Conservation (phyloP, 2,329 filamentous ascomycete genomes). For the Clarireedia hainanense region DNA sequence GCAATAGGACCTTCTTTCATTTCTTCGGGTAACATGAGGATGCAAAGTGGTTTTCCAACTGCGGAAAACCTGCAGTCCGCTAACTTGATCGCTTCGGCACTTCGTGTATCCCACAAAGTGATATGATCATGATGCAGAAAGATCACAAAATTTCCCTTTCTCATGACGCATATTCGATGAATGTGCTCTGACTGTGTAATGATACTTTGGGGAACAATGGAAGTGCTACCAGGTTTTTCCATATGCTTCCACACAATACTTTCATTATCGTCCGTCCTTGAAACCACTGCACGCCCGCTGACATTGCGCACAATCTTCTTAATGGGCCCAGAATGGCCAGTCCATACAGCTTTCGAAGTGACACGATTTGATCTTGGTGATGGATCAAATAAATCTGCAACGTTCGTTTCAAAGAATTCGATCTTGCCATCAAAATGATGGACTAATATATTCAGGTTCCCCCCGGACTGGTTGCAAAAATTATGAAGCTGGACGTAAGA, state of each 20-base stretch:
- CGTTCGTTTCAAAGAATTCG: conserved; percentile 69
- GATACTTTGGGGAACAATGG: conserved; percentile 57
- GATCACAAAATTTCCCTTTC: conserved; percentile 72
- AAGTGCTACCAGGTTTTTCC: conserved; percentile 40
- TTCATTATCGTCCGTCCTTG: conserved; percentile 70
- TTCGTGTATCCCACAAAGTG: conserved; percentile 72
- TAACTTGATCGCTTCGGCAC: conserved; percentile 49
- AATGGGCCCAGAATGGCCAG: conserved; percentile 72
- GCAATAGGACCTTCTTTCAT: conserved; percentile 43
- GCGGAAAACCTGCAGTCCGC: conserved; percentile 50
- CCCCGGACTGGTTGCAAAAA: conserved; percentile 59
- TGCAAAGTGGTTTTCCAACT: conserved; percentile 66
- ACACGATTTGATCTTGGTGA: conserved; percentile 52
- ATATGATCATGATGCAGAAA: conserved; percentile 66
- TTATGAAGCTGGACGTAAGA: conserved; percentile 61
- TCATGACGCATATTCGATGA: conserved; percentile 69
- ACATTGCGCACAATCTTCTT: conserved; percentile 83
- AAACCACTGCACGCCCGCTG: conserved; percentile 71
- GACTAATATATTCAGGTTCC: conserved; percentile 63
- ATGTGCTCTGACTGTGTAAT: conserved; percentile 64
- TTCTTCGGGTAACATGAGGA: conserved; percentile 65
- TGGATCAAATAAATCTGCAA: conserved; percentile 76
- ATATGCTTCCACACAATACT: conserved; percentile 76
- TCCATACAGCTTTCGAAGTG: conserved; percentile 61
- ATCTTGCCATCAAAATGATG: conserved; percentile 84